Base-by-base conservation (phyloP, 306 rosid genomes). In the Malus orientalis region DNA sequence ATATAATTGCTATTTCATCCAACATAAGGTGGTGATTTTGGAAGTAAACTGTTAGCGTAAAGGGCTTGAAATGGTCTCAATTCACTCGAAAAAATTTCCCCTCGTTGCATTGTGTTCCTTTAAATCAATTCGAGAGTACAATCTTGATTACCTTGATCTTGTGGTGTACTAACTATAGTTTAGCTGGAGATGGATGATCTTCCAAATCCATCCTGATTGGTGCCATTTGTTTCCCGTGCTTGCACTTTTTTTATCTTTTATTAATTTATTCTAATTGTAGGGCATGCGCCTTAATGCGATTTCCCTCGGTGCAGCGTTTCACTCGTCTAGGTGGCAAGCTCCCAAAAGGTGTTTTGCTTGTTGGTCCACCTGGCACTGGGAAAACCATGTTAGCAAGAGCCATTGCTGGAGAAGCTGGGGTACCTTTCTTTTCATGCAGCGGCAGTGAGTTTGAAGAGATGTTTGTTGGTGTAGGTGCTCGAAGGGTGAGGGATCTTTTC, bases 361-460 rank as follows among this genome's bases (percentile, higher is more conserved):
- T 92, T 82, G 99, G 99, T 68, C 97, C 96, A 23, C 96, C 99
- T 67, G 99, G 99, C 47, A 95, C 97, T 20, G 98, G 98, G 20
- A 95, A 92, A 84, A 95, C 99, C 42, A 92, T 95, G 99, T 67
- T 95, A 85, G 99, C 98, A 47, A 87, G 93, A 87, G 97, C 99
- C 53, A 89, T 95, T 74, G 99, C 99, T 72, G 98, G 98, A 73
- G 99, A 95, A 89, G 97, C 97, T 27, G 96, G 90, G 76, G 98
- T 95, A 55, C 99, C 99, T 32, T 90, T 95, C 96, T 95, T 95
- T 75, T 87, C 96, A 44, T 84, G 92, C 86, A 95, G 97, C 76
- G 98, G 99, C 67, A 89, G 99, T 83, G 99, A 95, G 85, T 95
- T 92, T 84, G 97, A 95, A 76, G 98, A 95, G 88, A 89, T 88